Evolutionary conservation across 208 protist genomes (phyloP).

Genomic region (Willaertia magna): DNA sequence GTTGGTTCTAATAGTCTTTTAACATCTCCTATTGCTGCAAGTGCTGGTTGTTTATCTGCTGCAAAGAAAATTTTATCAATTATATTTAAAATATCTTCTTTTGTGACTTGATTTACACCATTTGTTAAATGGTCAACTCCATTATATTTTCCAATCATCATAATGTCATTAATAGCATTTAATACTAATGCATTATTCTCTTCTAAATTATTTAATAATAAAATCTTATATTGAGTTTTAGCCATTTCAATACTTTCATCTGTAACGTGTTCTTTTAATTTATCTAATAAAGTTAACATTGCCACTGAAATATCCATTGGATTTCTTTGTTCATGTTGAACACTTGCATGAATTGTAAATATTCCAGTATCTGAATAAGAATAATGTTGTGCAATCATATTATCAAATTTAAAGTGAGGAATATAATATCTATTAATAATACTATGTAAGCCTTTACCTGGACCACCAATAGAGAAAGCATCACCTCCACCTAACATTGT

Average conservation of each 20-base stretch:
- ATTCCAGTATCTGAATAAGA: neutral
- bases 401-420: neutral
- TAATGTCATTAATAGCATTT: neutral
- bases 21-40: neutral
- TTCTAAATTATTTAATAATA: neutral
- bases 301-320: neutral
- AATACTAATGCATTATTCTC: neutral
- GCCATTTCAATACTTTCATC: neutral
- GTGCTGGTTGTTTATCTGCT: neutral
- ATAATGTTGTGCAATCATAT: neutral
- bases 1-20: neutral
- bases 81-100: neutral
- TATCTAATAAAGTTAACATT: neutral
- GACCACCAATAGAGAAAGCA: constrained; percentile 8
- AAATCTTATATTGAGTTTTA: neutral
- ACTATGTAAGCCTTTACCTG: constrained; percentile 12
- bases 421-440: neutral
- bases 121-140: neutral
- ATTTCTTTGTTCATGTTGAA: neutral
- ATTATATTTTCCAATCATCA: neutral
- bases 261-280: neutral
- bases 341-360: neutral
- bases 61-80: neutral
- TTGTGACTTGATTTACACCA: neutral
- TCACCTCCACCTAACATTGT: constrained; percentile 3